Evolutionary conservation across 305 asterid genomes (phyloP).

Genomic region (Nicotiana rustica): DNA sequence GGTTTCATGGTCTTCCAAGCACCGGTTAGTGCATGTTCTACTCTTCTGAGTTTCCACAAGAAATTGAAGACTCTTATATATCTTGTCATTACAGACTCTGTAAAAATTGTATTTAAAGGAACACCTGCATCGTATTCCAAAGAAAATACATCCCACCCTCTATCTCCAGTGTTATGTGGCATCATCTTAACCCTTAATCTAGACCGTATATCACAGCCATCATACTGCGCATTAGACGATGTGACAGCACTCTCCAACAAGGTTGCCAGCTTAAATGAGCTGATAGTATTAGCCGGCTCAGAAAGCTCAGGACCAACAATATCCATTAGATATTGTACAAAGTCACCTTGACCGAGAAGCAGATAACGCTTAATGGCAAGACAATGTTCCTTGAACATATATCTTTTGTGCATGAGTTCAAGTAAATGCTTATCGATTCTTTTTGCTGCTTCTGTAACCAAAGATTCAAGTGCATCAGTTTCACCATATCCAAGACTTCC

Average conservation of each 20-base stretch:
- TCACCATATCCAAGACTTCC: conserved; percentile 96
- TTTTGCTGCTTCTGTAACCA: conserved; percentile 95
- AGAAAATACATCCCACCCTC: conserved; percentile 99
- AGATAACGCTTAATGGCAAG: conserved; percentile 96
- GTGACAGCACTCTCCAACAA: conserved; percentile 86
- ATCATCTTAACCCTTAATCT: conserved; percentile 94
- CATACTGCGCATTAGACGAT: conserved; percentile 97
- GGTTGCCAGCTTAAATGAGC: conserved; percentile 95
- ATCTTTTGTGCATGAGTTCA: conserved; percentile 81
- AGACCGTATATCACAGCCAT: conserved; percentile 87
- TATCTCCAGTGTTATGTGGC: conserved; percentile 94
- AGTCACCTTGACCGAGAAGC: conserved; percentile 98
- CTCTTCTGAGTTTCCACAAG: conserved; percentile 97
- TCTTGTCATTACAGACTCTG: conserved; percentile 92
- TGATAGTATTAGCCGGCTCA: conserved; percentile 94
- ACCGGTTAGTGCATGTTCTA: conserved; percentile 92
- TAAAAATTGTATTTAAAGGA: conserved; percentile 86
- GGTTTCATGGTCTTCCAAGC: conserved; percentile 99
- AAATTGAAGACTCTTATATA: conserved; percentile 90
- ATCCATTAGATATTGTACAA: conserved; percentile 98
- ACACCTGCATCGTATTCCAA: conserved; percentile 93
- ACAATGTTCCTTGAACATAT: conserved; percentile 95
- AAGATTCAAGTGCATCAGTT: conserved; percentile 94
- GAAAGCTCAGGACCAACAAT: conserved; percentile 92
- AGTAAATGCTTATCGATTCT: conserved; percentile 89